Evolutionary conservation across 495 filamentous ascomycete species (phyloP).

Genomic region (Neurospora africana): DNA sequence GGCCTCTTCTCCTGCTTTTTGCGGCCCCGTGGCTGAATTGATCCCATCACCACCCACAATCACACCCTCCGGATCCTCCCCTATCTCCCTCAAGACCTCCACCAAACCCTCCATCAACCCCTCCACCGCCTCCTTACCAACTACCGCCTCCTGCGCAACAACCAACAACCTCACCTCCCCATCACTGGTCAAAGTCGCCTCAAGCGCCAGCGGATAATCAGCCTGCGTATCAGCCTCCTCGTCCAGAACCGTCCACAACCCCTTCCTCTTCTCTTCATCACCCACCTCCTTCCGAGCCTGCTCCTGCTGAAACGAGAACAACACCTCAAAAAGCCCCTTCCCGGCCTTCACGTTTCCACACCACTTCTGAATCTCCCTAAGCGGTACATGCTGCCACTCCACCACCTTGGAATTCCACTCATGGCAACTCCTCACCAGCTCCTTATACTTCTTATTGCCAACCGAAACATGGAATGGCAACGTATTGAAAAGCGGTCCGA

Average conservation of each 20-base stretch:
- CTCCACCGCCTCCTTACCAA: constrained; percentile 19
- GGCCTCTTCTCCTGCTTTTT: background rate
- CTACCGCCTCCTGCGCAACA: constrained; percentile 36
- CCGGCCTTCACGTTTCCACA: constrained; percentile 36
- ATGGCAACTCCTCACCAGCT: constrained; percentile 46
- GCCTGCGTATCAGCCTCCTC: constrained; percentile 27
- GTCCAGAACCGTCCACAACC: constrained; percentile 47
- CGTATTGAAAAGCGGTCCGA: constrained; percentile 89
- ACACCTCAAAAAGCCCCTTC: constrained; percentile 61
- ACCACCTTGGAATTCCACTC: constrained; percentile 48
- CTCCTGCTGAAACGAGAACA: constrained; percentile 72
- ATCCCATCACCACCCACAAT: background rate
- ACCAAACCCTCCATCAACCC: constrained; percentile 34
- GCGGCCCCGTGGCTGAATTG: background rate
- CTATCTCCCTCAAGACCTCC: constrained; percentile 14
- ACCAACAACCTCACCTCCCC: constrained; percentile 40
- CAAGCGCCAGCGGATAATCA: constrained; percentile 68
- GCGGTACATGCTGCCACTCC: constrained; percentile 58
- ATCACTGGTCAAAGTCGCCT: constrained; percentile 44
- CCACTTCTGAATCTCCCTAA: constrained; percentile 68
- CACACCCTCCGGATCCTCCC: background rate
- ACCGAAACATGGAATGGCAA: constrained; percentile 48
- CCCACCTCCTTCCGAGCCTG: constrained; percentile 8
- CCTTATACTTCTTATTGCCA: constrained; percentile 10
- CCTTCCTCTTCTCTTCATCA: background rate